Base-by-base conservation (phyloP, 805 yeast species). In the Metschnikowia reukaufii region DNA sequence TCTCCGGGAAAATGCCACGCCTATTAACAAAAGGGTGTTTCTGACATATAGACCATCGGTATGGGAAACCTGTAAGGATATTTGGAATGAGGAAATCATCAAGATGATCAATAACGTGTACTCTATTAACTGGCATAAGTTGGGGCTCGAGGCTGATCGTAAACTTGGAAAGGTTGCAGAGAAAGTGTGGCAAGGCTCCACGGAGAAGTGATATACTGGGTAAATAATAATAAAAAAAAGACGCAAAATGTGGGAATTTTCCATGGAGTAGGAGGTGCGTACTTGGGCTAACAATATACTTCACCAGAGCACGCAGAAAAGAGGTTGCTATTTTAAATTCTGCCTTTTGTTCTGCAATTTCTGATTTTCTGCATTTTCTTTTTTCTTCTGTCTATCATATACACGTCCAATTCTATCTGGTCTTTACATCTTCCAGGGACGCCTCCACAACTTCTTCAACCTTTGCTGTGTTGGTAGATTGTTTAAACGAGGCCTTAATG, bases 81-180 rank as follows among this genome's bases (percentile, higher is more conserved):
- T 86, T 35, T 87, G 96, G 96, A 84, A 87, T 60, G 82, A 79
- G 37, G 91, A 86, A 61, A 76, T 87, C 44, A 74, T 84, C 47
- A 72, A 69, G 36, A 76, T 78, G 48, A 87, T 83, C 18, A 81
- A 81, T 54, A 83, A 86, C 79, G 55, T 85, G 12, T 85, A 84
- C 58, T 58, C 75, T 39, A 70, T 79, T 51, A 73, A 75, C 61
- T 67, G 81, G 76, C 69, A 77, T 63, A 66, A 68, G 47, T 56
- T 63, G 55, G 74, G 73, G 1, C 55, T 69, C 33, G 57, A 63
- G 20, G 62, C 65, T 13, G 74, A 72, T 55, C 57, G 61, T 46
- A 63, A 66, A 55, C 40, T 68, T 34, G 55, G 54, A 42, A 55
- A 57, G 27, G 54, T 69, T 45, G 58, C 66, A 6, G 64, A 65